phyloP scores from a whole-genome alignment of 495 filamentous ascomycete species.

The Jackrogersella multiformis region DNA sequence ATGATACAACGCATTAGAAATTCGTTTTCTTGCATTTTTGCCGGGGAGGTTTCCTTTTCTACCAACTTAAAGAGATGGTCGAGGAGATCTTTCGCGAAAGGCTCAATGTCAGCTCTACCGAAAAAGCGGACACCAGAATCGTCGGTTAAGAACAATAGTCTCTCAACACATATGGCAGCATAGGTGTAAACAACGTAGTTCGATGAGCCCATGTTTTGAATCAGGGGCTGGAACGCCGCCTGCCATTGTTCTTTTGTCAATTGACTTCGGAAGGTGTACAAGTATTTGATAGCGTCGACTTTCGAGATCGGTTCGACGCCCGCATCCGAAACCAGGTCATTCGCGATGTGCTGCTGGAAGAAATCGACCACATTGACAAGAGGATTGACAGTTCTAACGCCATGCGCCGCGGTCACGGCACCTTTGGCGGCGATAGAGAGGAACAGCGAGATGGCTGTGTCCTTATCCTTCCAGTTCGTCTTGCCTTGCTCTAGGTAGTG shows the following conservation, averaged over 20 bases:
- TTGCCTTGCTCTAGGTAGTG: conserved; percentile 76
- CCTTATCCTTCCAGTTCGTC: conserved; percentile 93
- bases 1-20: conserved; percentile 98
- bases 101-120: conserved; percentile 72
- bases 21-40: conserved; percentile 98
- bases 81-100: conserved; percentile 83
- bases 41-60: conserved; percentile 77
- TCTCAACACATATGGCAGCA: conserved; percentile 91
- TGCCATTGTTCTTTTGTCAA: conserved; percentile 86
- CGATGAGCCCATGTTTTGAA: conserved; percentile 83
- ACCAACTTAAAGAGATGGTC: conserved; percentile 93
- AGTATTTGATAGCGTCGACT: conserved; percentile 96
- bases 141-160: conserved; percentile 82
- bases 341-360: conserved; percentile 88
- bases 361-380: conserved; percentile 88
- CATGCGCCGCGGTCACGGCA: conserved; percentile 79
- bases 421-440: conserved; percentile 94
- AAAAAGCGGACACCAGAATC: conserved; percentile 78
- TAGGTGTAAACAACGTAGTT: conserved; percentile 98
- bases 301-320: conserved; percentile 84
- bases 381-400: conserved; percentile 87
- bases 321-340: conserved; percentile 74
- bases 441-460: conserved; percentile 95
- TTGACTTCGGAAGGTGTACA: conserved; percentile 94
- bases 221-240: conserved; percentile 84